Evolutionary conservation across 2,329 filamentous ascomycete species (phyloP).

Genomic region (Trichoderma harzianum): DNA sequence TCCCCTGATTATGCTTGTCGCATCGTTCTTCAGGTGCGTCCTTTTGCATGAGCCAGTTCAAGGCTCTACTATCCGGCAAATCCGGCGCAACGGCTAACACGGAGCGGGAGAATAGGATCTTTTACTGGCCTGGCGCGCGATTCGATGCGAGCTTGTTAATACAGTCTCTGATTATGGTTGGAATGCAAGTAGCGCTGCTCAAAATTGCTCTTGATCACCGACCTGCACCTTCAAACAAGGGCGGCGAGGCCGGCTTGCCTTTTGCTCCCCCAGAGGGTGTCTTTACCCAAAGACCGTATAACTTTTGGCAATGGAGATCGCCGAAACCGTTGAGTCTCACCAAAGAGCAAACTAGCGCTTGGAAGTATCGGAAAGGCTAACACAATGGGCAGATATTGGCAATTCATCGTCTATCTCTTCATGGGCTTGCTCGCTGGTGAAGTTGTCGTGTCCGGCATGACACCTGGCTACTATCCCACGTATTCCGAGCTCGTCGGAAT

Average conservation of each 20-base stretch:
- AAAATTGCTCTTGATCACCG: slow-evolving; percentile 68
- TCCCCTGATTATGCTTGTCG: slow-evolving; percentile 68
- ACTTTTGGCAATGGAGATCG: slow-evolving; percentile 80
- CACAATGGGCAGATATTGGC: slow-evolving; percentile 61
- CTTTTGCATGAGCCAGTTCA: not conserved
- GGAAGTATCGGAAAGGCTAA: not conserved
- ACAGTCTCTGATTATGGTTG: slow-evolving; percentile 64
- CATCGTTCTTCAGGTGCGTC: slow-evolving; percentile 60
- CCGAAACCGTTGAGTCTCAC: slow-evolving; percentile 56
- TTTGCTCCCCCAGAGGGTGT: slow-evolving; percentile 52
- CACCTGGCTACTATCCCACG: slow-evolving; percentile 55
- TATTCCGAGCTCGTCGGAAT: slow-evolving; percentile 70
- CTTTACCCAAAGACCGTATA: slow-evolving; percentile 59
- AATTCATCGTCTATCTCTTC: slow-evolving; percentile 68
- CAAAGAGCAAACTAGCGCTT: not conserved
- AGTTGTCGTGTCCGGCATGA: slow-evolving; percentile 60
- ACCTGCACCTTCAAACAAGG: slow-evolving; percentile 56
- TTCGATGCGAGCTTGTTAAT: slow-evolving; percentile 62
- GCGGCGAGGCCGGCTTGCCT: slow-evolving; percentile 57
- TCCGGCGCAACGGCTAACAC: slow-evolving; percentile 21
- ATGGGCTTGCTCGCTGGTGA: slow-evolving; percentile 60
- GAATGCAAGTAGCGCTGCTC: slow-evolving; percentile 59
- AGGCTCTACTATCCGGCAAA: not conserved
- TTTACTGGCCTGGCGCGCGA: slow-evolving; percentile 65
- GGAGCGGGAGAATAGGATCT: slow-evolving; percentile 47